These are phyloP conservation scores for Sphenostylis stenocarpa DNA, from an alignment of 306 rosid genomes.

Conservation along the genomic window DNA sequence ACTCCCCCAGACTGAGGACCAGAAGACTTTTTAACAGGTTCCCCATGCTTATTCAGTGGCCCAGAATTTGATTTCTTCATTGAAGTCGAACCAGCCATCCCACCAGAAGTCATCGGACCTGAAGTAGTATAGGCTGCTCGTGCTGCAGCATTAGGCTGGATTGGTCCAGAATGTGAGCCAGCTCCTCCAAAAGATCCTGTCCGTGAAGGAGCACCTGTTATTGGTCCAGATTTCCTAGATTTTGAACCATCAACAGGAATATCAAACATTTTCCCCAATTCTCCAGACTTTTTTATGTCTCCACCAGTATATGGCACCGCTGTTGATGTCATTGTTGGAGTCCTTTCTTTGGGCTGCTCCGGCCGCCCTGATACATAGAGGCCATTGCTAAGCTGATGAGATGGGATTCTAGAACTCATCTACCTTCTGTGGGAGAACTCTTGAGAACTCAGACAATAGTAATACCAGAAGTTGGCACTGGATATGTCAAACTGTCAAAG, in stretches of 20 bases:
- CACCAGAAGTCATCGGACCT: slow-evolving; percentile 70
- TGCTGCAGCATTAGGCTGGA: slow-evolving; percentile 66
- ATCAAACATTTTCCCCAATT: slow-evolving; percentile 96
- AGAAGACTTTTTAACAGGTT: slow-evolving; percentile 86
- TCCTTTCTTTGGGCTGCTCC: slow-evolving; percentile 95
- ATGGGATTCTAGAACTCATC: slow-evolving; percentile 96
- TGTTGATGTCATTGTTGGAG: slow-evolving; percentile 88
- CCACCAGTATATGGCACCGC: slow-evolving; percentile 98
- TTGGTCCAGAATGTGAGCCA: slow-evolving; percentile 94
- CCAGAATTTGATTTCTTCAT: slow-evolving; percentile 89
- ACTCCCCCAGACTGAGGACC: slow-evolving; percentile 99
- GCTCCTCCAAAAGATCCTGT: slow-evolving; percentile 91
- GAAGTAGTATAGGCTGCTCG: slow-evolving; percentile 75
- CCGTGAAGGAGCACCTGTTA: slow-evolving; percentile 71
- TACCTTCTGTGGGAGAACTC: slow-evolving; percentile 37
- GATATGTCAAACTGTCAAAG: slow-evolving; percentile 28
- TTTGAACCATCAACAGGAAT: slow-evolving; percentile 91
- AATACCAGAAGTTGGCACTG: slow-evolving; percentile 16
- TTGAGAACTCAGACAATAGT: slow-evolving; percentile 7
- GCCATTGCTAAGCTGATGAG: slow-evolving; percentile 99
- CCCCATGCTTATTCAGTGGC: slow-evolving; percentile 93
- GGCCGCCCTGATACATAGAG: slow-evolving; percentile 97
- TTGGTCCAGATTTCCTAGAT: slow-evolving; percentile 94
- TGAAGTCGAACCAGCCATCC: slow-evolving; percentile 62
- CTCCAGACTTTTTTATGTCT: slow-evolving; percentile 91